These are phyloP conservation scores for Zelonia costaricensis DNA, from an alignment of 208 protist species.

Conservation along the genomic window DNA sequence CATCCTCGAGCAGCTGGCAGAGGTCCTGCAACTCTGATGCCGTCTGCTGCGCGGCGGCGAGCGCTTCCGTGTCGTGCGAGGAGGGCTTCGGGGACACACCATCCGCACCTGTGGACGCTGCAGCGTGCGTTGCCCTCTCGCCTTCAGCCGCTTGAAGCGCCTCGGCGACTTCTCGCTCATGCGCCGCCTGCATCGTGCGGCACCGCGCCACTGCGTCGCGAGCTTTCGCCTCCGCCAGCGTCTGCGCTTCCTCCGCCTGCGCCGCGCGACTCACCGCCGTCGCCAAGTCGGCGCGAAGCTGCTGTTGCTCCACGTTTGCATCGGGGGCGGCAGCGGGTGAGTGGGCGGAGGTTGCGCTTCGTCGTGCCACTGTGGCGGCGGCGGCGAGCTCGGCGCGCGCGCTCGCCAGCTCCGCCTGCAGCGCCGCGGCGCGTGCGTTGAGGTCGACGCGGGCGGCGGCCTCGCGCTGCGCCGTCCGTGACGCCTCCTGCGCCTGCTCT, in stretches of 20 bases:
- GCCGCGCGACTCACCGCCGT: too few species aligned
- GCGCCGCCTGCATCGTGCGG: too few species aligned
- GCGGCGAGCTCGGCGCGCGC: too few species aligned
- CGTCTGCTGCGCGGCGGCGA: slow-evolving; percentile 9
- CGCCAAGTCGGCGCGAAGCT: too few species aligned
- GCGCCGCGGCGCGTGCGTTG: not conserved
- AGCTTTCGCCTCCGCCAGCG: too few species aligned
- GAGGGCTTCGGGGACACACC: too few species aligned
- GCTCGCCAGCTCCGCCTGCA: slow-evolving; percentile 6
- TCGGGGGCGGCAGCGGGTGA: too few species aligned
- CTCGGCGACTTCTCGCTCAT: too few species aligned
- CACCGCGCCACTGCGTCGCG: too few species aligned
- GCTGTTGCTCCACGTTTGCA: not conserved
- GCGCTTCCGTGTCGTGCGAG: not conserved
- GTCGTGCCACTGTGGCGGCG: not conserved
- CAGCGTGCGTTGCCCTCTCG: too few species aligned
- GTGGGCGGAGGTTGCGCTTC: not conserved
- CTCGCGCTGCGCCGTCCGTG: not conserved
- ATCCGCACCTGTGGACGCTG: slow-evolving; percentile 1
- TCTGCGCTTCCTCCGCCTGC: too few species aligned
- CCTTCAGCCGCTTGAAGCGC: too few species aligned
- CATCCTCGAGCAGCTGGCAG: slow-evolving; percentile 41
- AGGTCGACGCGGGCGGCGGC: slow-evolving; percentile 2
- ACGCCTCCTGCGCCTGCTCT: not conserved
- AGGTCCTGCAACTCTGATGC: slow-evolving; percentile 50